Evolutionary conservation across 345 rosid genomes (phyloP).

Genomic region (Citrus inodora): DNA sequence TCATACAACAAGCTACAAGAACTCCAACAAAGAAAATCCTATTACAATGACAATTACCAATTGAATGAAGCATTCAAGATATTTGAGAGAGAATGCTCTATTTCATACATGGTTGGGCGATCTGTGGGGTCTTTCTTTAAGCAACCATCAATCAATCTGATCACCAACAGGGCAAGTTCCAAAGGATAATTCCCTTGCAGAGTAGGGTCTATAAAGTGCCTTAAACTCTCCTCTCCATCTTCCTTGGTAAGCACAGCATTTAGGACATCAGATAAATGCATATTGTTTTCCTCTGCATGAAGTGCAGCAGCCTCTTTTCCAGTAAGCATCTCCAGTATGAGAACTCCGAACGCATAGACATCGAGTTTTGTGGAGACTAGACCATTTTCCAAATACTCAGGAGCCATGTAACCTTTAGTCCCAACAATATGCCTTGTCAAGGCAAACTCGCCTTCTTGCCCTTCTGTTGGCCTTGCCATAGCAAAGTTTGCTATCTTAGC

Average conservation of each 20-base stretch:
- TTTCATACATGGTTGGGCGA: constrained; percentile 70
- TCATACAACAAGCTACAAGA: not conserved
- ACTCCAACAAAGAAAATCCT: not conserved
- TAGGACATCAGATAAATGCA: constrained; percentile 25
- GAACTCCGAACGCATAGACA: constrained; percentile 76
- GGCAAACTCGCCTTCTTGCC: constrained; percentile 43
- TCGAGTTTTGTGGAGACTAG: constrained; percentile 67
- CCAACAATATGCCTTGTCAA: constrained; percentile 84
- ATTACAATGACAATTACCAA: constrained; percentile 34
- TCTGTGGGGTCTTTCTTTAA: constrained; percentile 46
- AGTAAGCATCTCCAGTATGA: constrained; percentile 55
- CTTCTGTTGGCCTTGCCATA: constrained; percentile 46
- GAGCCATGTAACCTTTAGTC: constrained; percentile 82
- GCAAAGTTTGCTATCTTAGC: constrained; percentile 55
- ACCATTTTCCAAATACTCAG: constrained; percentile 81
- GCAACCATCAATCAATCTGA: constrained; percentile 48
- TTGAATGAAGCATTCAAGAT: constrained; percentile 37
- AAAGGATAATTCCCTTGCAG: constrained; percentile 37
- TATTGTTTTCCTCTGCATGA: constrained; percentile 27
- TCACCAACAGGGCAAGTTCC: constrained; percentile 36
- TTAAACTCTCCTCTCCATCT: constrained; percentile 24
- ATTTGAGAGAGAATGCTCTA: constrained; percentile 45
- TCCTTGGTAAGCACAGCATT: constrained; percentile 17
- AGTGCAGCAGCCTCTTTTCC: constrained; percentile 53
- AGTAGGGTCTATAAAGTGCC: constrained; percentile 37